These are phyloP conservation scores for Arthromyces matolae DNA, from an alignment of 768 basidiomycete genomes.

Conservation along the genomic window DNA sequence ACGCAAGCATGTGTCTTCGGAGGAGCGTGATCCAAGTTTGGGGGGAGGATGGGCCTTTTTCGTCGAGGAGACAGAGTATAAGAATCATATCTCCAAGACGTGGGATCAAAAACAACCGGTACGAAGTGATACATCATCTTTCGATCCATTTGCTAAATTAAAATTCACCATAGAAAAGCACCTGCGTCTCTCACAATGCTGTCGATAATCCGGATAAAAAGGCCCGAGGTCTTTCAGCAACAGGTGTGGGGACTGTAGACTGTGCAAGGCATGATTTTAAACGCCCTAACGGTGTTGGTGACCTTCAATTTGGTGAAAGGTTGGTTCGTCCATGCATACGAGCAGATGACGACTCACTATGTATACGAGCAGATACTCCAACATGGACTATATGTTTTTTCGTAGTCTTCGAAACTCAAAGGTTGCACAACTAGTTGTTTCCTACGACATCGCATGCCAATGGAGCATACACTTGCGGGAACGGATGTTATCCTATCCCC, in stretches of 20 bases:
- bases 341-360: background rate
- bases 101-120: constrained; percentile 7
- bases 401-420: constrained; percentile 1
- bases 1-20: constrained; percentile 21
- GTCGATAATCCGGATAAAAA: constrained; percentile 21
- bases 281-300: constrained; percentile 20
- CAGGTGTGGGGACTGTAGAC: constrained; percentile 24
- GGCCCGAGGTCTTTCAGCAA: constrained; percentile 17
- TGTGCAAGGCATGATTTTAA: constrained; percentile 30
- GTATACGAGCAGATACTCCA: constrained; percentile 21
- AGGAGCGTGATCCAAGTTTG: constrained; percentile 23
- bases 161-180: constrained; percentile 19
- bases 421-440: constrained; percentile 1
- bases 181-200: constrained; percentile 27
- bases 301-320: constrained; percentile 32
- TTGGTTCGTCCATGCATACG: constrained; percentile 6
- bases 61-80: constrained; percentile 21
- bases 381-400: constrained; percentile 21
- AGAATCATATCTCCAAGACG: constrained; percentile 14
- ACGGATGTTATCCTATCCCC: no score
- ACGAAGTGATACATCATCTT: constrained; percentile 6
- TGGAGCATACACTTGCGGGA: constrained; percentile 15
- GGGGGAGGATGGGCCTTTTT: constrained; percentile 26
- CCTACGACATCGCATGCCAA: constrained; percentile 20
- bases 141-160: background rate